Conservation (phyloP, 2,329 filamentous ascomycete genomes). For the Cordyceps cicadae region DNA sequence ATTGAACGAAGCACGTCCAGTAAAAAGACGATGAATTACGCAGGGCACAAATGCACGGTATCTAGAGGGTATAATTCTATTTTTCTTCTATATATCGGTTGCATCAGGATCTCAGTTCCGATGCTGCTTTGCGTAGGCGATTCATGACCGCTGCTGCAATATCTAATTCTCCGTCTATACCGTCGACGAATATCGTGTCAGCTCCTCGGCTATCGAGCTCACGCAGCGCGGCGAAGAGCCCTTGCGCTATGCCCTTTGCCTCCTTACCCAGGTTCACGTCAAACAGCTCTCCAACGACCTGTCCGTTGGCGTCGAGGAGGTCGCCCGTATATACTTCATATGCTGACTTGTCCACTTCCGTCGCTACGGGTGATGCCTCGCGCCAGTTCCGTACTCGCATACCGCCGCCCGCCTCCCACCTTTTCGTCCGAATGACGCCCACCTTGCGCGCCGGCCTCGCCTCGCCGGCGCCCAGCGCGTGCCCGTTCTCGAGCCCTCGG, state of each 20-base stretch:
- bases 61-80: conserved; percentile 16
- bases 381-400: conserved; percentile 23
- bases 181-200: conserved; percentile 84
- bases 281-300: conserved; percentile 39
- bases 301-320: conserved; percentile 26
- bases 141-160: conserved; percentile 86
- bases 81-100: conserved; percentile 23
- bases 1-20: neutral
- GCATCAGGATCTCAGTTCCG: conserved; percentile 44
- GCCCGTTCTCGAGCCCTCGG: conserved; percentile 18
- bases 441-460: conserved; percentile 24
- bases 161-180: conserved; percentile 69
- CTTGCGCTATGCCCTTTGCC: conserved; percentile 69
- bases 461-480: conserved; percentile 3
- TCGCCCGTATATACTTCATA: conserved; percentile 35
- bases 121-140: conserved; percentile 68
- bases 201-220: conserved; percentile 74
- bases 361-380: conserved; percentile 17
- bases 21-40: neutral
- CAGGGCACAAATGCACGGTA: neutral
- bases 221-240: conserved; percentile 78
- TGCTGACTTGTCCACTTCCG: conserved; percentile 21
- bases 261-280: conserved; percentile 67
- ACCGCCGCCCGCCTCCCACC: conserved; percentile 41
- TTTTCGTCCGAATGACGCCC: conserved; percentile 48